phyloP scores from a whole-genome alignment of 2,329 filamentous ascomycete genomes.

The Phialophora verrucosa region DNA sequence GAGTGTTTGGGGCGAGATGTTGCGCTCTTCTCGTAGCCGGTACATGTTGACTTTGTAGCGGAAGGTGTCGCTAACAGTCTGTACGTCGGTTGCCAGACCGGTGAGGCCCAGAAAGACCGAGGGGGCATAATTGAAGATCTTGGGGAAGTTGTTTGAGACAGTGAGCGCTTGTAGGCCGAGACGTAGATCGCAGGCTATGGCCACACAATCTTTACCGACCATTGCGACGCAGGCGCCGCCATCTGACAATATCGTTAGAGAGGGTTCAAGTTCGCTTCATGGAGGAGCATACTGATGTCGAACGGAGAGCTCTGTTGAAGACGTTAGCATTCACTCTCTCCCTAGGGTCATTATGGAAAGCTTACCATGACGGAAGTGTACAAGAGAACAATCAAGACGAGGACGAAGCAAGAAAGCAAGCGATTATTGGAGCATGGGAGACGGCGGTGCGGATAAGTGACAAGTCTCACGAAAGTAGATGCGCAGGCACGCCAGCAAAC shows the following conservation, averaged over 20 bases:
- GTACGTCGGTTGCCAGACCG: conserved; percentile 93
- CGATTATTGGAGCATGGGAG: conserved; percentile 10
- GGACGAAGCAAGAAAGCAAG: conserved; percentile 28
- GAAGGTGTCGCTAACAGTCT: conserved; percentile 94
- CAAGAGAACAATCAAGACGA: conserved; percentile 46
- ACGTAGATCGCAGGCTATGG: conserved; percentile 97
- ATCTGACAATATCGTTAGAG: conserved; percentile 51
- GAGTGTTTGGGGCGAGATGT: conserved; percentile 92
- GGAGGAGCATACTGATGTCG: conserved; percentile 79
- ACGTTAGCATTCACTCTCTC: conserved; percentile 34
- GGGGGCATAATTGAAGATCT: conserved; percentile 93
- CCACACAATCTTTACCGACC: conserved; percentile 99
- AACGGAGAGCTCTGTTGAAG: conserved; percentile 78
- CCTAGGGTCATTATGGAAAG: conserved; percentile 35
- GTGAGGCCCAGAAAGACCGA: conserved; percentile 95
- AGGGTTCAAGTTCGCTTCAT: not conserved
- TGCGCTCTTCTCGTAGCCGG: conserved; percentile 94
- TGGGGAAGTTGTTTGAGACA: conserved; percentile 99
- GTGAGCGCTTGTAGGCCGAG: conserved; percentile 96
- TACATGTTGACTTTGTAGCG: conserved; percentile 99
- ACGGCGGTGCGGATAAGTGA: conserved; percentile 4
- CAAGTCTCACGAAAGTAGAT: conserved; percentile 3
- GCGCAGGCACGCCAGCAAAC: conserved; percentile 33
- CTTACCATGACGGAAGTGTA: conserved; percentile 14
- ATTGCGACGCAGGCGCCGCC: conserved; percentile 97